Base-by-base conservation (phyloP, 257 asterid genomes). In the Lavandula angustifolia region DNA sequence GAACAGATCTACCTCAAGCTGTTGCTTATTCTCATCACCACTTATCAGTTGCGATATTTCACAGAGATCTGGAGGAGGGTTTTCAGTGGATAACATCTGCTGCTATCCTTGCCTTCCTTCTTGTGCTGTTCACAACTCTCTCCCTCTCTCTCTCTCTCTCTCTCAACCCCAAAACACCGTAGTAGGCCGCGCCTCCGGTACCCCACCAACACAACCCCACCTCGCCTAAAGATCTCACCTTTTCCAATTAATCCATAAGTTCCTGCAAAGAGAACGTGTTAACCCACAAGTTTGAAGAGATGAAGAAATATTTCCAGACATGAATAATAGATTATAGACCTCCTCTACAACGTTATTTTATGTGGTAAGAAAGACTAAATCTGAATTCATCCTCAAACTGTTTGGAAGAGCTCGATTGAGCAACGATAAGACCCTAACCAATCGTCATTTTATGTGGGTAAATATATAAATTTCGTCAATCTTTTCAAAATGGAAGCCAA, bases 21-120 rank as follows among this genome's bases (percentile, higher is more conserved):
- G 74, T 29, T 61, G 71, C 60, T 70, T 73, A 31, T 66, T 68
- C 73, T 8, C 60, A 61, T 70, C 54, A 35, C 31, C 54, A 66
- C 73, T 81, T 60, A 78, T 82, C 66, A 70, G 80, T 69, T 74
- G 91, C 59, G 94, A 67, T 81, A 75, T 80, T 78, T 77, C 83
- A 49, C 69, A 52, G 80, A 76, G 91, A 91, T 84, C 96, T 86
- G 83, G 82, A 79, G 89, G 95, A 75, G 87, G 86, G 81, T 85
- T 82, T 83, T 84, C 97, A 92, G 74, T 79, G 91, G 96, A 87
- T 89, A 87, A 87, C 97, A 89, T 89, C 96, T 92, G 98, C 87
- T 77, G 78, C 78, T 75, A 73, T 64, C 65, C 78, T 78, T 88
- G 81, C 71, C 73, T 59, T 75, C 79, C 80, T 76, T 71, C 92